Evolutionary conservation across 495 filamentous ascomycete species (phyloP), one percentile per base, ranked within the genome.

Genomic region (Penicillium crystallinum): DNA sequence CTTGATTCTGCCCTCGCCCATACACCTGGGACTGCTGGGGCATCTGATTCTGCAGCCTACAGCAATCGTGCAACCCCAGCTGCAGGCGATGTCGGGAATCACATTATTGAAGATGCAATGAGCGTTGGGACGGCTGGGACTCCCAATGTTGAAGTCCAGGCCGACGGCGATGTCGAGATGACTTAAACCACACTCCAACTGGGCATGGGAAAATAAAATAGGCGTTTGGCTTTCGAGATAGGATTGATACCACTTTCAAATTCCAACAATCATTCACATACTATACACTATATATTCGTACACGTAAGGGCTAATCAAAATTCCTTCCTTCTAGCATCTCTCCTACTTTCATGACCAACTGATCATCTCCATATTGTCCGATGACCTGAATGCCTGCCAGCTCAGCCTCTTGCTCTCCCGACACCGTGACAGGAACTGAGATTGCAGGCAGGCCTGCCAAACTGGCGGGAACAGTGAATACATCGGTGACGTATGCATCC

Each of bases 401-500:
- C 19, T 64, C 62, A 4, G 42, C 54, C 11, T 67, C 65, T 5
- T 57, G 46, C 4, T 64, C 50, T 8, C 48, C 45, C 33, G 50
- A 17, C 12, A 64, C 53, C 1, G 65, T 65, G 17, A 92, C 79
- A 4, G 93, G 95, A 10, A 97, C 74, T 57, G 89, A 95, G 36
- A 95, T 80, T 15, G 91, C 89, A 10, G 93, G 93, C 30, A 99
- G 72, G 3, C 93, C 95, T 6, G 93, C 95, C 53, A 99, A 68
- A 62, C 88, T 96, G 18, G 95, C 90, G 12, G 93, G 93, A 7
- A 97, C 93, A 0, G 93, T 97, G 66, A 97, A 89, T 12, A 96
- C 89, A 72, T 99, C 93, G 58, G 90, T 95, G 69, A 88, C 85
- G 62, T 96, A 97, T 2, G 80, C 78, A 61, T 84, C 74, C 37